Evolutionary conservation across 1,284 basidiomycete species (phyloP), one percentile per base, ranked within the genome.

Genomic region (Rhodotorula mucilaginosa): DNA sequence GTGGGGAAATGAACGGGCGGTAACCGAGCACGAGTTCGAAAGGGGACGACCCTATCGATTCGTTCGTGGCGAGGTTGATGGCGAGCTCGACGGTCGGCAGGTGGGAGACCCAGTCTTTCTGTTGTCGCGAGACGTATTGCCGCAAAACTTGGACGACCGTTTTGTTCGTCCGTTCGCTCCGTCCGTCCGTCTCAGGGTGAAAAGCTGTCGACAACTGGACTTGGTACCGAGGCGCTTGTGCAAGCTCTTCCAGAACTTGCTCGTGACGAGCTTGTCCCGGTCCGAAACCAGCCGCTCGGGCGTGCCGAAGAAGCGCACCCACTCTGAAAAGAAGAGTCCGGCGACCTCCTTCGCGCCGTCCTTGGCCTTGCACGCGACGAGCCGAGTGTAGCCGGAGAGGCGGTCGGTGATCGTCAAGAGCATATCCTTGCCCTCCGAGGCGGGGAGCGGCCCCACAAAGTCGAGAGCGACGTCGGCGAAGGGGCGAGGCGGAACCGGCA

Each of bases 201-300:
- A 82, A 86, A 0, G 82, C 76, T 3, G 81, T 82, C 0, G 83
- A 85, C 81, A 86, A 81, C 3, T 75, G 70, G 48, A 57, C 54
- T 39, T 58, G 75, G 19, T 75, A 58, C 64, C 19, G 68, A 58
- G 0, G 4, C 34, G 34, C 7, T 34, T 8, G 7, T 34, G 34
- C 34, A 34, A 34, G 34, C 7, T 4, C 7, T 64, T 46, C 80
- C 80, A 81, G 60, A 81, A 79, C 21, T 51, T 29, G 7, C 74
- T 73, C 0, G 72, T 70, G 64, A 79, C 80, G 1, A 78, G 69
- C 18, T 76, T 76, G 58, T 80, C 76, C 0, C 77, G 54, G 66
- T 80, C 77, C 3, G 65, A 70, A 12, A 80, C 67, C 46, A 81
- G 76, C 0, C 75, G 58, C 2, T 70, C n/a, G 0, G 78, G 78